Base-by-base conservation (phyloP, 208 protist species). In the Porcisia hertigi region DNA sequence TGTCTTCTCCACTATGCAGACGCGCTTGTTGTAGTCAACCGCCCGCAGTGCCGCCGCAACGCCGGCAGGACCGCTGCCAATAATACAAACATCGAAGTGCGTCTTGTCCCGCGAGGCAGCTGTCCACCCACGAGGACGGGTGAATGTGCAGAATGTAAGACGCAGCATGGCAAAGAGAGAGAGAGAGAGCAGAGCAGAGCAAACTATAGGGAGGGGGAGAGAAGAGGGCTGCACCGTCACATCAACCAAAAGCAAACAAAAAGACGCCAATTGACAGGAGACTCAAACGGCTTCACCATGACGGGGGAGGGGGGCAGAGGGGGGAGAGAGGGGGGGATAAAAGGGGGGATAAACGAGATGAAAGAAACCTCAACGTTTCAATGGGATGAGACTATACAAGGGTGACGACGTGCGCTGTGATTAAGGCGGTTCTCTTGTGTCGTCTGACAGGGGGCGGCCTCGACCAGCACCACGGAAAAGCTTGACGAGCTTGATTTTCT, bases 41-140 rank as follows among this genome's bases (percentile, higher is more conserved):
- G 90, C 92, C 11, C 88, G 90, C 30, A 96, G 69, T 8, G 89
- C 90, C 3, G 90, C 90, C 1, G 92, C 87, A n/a, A 94, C 82
- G 18, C 92, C 92, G 47, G 88, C 92, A 1, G 92, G 90, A 11
- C 92, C 92, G 16, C 63, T 90, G 49, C 92, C 92, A 69, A 96
- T 92, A 64, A 96, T 82, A 45, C 92, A 96, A 1, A 96, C 83
- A 71, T 96, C 92, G 63, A 88, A 94, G 71, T 86, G 86, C 23
- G 65, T 71, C 62, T 73, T 79, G 11, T 49, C 59, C 18, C 45
- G 67, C 47, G 75, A 52, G 30, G 18, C 80, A 75, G 41, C 73
- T 6, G 39, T 87, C 69, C 39, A 83, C 39, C 5, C 75, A 69
- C 80, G 79, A 82, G 25, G 18, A 55, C 57, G 79, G 43, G 47